Evolutionary conservation across 2,329 filamentous ascomycete species (phyloP).

Genomic region (Diaporthe vexans): DNA sequence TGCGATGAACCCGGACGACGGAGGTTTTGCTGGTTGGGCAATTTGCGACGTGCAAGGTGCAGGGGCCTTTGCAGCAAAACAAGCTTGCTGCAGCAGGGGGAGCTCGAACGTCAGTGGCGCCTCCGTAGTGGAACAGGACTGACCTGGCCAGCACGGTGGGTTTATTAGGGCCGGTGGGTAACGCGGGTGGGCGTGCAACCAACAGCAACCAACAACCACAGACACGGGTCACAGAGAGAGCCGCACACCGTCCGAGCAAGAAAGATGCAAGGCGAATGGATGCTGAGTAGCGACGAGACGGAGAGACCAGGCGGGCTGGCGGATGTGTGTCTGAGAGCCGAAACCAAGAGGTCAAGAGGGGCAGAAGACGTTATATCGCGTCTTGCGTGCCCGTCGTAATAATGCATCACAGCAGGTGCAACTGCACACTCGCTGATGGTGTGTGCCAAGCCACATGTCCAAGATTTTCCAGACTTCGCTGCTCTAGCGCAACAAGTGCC

Average conservation of each 20-base stretch:
- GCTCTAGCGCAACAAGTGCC: constrained; percentile 10
- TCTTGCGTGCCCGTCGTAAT: not conserved
- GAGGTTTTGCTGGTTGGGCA: constrained; percentile 30
- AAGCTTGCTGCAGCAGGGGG: constrained; percentile 36
- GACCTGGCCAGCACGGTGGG: not conserved
- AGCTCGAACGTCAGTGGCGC: constrained; percentile 41
- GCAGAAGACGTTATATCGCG: constrained; percentile 2
- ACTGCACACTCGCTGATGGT: constrained; percentile 5
- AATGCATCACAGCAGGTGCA: not conserved
- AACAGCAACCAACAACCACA: not conserved
- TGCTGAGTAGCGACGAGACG: too few species aligned
- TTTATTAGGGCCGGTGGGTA: not conserved
- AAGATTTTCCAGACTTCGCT: constrained; percentile 14
- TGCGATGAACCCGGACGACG: constrained; percentile 32
- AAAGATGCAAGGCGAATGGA: too few species aligned
- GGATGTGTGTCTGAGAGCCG: not conserved
- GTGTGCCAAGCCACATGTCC: constrained; percentile 32
- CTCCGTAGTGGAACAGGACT: constrained; percentile 33
- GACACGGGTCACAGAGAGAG: constrained; percentile 9
- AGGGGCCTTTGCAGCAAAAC: constrained; percentile 33
- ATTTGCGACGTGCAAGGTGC: constrained; percentile 22
- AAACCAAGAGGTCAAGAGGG: not conserved
- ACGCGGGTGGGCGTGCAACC: not conserved
- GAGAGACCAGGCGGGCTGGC: not conserved
- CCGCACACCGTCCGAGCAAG: not conserved